Conservation (phyloP, 129 eudicot species). For the Glebionis coronaria region DNA sequence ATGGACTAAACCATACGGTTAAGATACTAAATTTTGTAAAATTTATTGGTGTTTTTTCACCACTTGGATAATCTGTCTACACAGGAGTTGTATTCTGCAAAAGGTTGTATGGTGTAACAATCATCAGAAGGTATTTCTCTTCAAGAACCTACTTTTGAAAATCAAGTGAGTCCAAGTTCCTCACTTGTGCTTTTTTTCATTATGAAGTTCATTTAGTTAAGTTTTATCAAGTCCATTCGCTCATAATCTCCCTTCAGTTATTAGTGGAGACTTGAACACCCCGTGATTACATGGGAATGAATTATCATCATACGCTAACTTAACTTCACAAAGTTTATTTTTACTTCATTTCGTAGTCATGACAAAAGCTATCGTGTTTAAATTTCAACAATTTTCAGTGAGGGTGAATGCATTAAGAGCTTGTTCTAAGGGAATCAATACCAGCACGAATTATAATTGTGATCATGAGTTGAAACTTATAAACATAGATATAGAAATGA, state of each 20-base stretch:
- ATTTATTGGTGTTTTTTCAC: slow-evolving; percentile 4
- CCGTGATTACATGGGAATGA: too few relatives aligned
- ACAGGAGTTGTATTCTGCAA: slow-evolving; percentile 82
- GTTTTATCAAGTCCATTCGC: too few relatives aligned
- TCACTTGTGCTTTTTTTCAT: too few relatives aligned
- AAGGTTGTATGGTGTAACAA: slow-evolving; percentile 85
- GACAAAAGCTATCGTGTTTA: too few relatives aligned
- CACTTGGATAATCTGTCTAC: slow-evolving; percentile 68
- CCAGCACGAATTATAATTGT: too few relatives aligned
- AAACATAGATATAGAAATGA: too few relatives aligned
- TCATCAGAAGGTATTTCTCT: slow-evolving; percentile 69
- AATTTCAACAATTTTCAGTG: slow-evolving; percentile 42
- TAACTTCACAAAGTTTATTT: background rate
- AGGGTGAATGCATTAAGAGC: slow-evolving; percentile 96
- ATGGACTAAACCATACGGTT: background rate
- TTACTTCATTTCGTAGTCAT: slow-evolving; percentile 10
- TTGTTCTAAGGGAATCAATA: slow-evolving; percentile 89
- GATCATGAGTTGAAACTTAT: too few relatives aligned
- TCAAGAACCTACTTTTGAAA: background rate
- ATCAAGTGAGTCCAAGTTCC: too few relatives aligned
- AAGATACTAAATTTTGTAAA: background rate
- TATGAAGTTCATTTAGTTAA: too few relatives aligned
- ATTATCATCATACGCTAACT: too few relatives aligned
- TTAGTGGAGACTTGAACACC: too few relatives aligned
- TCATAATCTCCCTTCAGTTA: too few relatives aligned